Percentiles rank a stretch among this genome's conserved stretches.
phyloP scores from a whole-genome alignment of 768 basidiomycete genomes.

The Mycena pura region DNA sequence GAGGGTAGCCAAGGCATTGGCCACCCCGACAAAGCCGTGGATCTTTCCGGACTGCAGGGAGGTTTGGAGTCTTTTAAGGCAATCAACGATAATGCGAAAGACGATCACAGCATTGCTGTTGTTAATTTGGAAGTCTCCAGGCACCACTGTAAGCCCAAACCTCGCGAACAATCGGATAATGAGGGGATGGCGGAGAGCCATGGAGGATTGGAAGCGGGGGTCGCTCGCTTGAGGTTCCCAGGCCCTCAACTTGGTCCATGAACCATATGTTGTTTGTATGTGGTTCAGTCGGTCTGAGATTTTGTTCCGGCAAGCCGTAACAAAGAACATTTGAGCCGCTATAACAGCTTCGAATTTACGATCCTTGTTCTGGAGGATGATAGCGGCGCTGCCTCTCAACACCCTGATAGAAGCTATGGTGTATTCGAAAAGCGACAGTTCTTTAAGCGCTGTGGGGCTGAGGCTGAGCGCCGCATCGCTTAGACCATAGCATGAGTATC shows the following conservation, averaged over 20 bases:
- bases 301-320: not conserved
- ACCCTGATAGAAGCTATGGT: not conserved
- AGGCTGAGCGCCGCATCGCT: not conserved
- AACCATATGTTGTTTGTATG: not conserved
- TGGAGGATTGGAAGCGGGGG: not conserved
- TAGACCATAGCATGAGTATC: not conserved
- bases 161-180: not conserved
- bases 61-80: not conserved
- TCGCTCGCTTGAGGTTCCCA: not conserved
- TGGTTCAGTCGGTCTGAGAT: not conserved
- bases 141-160: not conserved
- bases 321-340: not conserved
- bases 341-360: not conserved
- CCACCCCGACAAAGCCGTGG: not conserved
- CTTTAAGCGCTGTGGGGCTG: not conserved
- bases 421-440: not conserved
- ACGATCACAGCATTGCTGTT: not conserved
- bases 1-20: not conserved
- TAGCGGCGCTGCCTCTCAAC: not conserved
- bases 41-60: not conserved
- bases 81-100: not conserved
- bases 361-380: not conserved
- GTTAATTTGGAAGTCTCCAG: not conserved
- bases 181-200: not conserved
- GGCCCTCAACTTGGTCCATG: not conserved